Percentiles rank a stretch among this genome's conserved stretches.
These are phyloP conservation scores for Lentinula novae-zelandiae DNA, from an alignment of 1,284 basidiomycete species.

Conservation along the genomic window DNA sequence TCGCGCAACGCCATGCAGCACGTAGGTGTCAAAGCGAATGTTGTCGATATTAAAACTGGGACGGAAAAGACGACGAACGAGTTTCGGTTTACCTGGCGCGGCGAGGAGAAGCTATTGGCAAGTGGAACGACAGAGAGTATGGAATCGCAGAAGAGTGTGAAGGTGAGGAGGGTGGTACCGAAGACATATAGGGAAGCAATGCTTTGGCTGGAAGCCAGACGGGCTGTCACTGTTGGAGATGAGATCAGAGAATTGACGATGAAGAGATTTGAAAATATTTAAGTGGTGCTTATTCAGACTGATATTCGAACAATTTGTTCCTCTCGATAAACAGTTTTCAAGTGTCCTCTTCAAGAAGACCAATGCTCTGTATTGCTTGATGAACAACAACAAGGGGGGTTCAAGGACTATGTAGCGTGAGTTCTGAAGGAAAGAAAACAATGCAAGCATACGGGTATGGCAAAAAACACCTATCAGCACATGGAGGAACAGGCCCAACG, in stretches of 20 bases:
- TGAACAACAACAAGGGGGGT: neutral
- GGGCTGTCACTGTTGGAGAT: constrained; percentile 60
- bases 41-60: constrained; percentile 72
- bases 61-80: constrained; percentile 66
- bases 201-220: constrained; percentile 76
- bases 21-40: constrained; percentile 71
- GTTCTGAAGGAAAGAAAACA: neutral
- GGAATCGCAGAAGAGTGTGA: neutral
- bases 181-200: constrained; percentile 77
- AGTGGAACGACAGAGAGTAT: constrained; percentile 9
- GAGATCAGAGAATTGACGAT: constrained; percentile 42
- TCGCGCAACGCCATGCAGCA: constrained; percentile 35
- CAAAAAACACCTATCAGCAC: neutral
- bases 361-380: neutral
- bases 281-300: neutral
- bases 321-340: neutral
- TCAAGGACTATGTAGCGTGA: neutral
- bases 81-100: constrained; percentile 68
- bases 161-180: constrained; percentile 55
- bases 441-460: neutral
- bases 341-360: neutral
- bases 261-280: neutral
- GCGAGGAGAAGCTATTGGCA: constrained; percentile 23
- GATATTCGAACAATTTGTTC: neutral
- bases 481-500: neutral